Base-by-base conservation (phyloP, 768 basidiomycete species). In the Mrakia gelida region DNA sequence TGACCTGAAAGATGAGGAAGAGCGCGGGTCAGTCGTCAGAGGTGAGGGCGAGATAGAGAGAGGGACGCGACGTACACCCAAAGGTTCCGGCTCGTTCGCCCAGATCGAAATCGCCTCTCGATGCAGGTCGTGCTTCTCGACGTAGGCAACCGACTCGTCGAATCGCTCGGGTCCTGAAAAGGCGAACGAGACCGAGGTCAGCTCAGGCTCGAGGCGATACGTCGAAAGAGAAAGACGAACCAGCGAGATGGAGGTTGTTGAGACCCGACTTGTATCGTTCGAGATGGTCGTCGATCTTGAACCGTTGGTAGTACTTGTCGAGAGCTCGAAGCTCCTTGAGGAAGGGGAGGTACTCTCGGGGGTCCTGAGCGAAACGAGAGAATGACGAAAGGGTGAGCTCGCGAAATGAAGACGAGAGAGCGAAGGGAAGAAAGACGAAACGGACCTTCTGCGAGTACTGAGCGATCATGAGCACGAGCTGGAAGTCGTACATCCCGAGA, bases 401-500 rank as follows among this genome's bases (percentile, higher is more conserved):
- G 1, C 26, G 21, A n/a, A n/a, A 63, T 9, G 71, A 26, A 34
- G 28, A 54, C 6, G n/a, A 8, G 28, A 23, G 32, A 43, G 21
- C 6, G 3, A 52, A 26, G 56, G 26, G 52, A n/a, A 76, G 80
- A 18, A 65, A 82, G 82, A 82, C 75, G 23, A 73, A 73, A 80
- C 83, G 30, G 52, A 94, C 95, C 89, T 96, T 97, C 83, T 98
- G 95, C 68, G 96, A 92, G 82, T 97, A 92, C 83, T 98, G 97
- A 0, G 97, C 95, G 61, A 99, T 89, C 91, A 98, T 91, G 32
- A 98, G 86, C 10, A 98, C 96, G 26, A 99, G 86, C 41, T 92
- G 91, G 86, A 98, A 98, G 84, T 99, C 95, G 82, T 99, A 99
- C 95, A 98, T 98, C 28, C 97, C 97, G 45, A 99, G 88, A 1